phyloP scores from a whole-genome alignment of 2,329 filamentous ascomycete genomes.

The Delphinella strobiligena region DNA sequence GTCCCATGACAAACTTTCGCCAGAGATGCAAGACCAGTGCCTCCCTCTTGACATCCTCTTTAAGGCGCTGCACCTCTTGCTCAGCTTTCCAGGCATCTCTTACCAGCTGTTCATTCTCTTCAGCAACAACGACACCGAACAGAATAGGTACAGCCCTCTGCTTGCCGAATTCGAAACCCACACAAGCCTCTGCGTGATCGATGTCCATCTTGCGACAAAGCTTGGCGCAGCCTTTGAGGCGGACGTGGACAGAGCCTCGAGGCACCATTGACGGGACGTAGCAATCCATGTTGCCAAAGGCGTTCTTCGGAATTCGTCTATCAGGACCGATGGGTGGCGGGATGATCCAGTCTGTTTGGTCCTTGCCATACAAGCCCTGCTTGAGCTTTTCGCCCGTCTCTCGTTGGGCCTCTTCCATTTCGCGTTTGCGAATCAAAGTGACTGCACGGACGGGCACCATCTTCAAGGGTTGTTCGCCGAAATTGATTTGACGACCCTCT shows the following conservation, averaged over 20 bases:
- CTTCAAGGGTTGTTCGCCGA: slow-evolving; percentile 67
- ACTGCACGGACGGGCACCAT: slow-evolving; percentile 82
- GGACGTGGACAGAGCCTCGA: slow-evolving; percentile 69
- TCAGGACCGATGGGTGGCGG: slow-evolving; percentile 65
- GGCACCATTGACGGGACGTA: slow-evolving; percentile 93
- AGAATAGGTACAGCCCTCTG: slow-evolving; percentile 89
- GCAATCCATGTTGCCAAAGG: slow-evolving; percentile 91
- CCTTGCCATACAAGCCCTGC: slow-evolving; percentile 71
- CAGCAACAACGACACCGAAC: slow-evolving; percentile 76
- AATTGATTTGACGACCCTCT: slow-evolving; percentile 66
- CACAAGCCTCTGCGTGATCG: slow-evolving; percentile 87
- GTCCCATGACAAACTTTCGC: slow-evolving; percentile 76
- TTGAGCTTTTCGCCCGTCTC: slow-evolving; percentile 70
- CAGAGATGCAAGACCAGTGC: slow-evolving; percentile 64
- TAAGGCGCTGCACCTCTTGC: slow-evolving; percentile 64
- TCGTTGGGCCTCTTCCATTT: slow-evolving; percentile 75
- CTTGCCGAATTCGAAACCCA: slow-evolving; percentile 91
- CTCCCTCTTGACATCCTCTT: slow-evolving; percentile 72
- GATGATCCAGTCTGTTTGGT: slow-evolving; percentile 93
- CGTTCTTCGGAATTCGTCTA: slow-evolving; percentile 84
- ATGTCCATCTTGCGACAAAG: slow-evolving; percentile 76
- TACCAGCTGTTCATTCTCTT: slow-evolving; percentile 62
- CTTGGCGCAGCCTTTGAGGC: slow-evolving; percentile 61
- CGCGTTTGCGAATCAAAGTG: slow-evolving; percentile 73
- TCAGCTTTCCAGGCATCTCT: slow-evolving; percentile 63